A percentile compares a stretch with the other conserved stretches of the same genome.
Conservation (phyloP, 257 asterid genomes). For the Solanum corneliomulleri region DNA sequence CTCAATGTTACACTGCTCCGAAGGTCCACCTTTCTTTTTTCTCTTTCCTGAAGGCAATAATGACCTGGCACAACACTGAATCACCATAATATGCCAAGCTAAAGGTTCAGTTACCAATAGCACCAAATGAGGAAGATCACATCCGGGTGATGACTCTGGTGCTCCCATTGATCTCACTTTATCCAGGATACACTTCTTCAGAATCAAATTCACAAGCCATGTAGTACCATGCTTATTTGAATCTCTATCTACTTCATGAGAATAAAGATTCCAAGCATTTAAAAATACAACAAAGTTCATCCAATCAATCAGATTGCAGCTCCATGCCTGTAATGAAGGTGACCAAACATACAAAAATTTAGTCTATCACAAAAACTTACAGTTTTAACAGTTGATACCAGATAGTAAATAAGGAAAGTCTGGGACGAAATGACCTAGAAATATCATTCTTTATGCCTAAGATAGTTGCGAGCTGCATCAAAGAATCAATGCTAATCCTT, state of each 20-base stretch:
- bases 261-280: slow-evolving; percentile 74
- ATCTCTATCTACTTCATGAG: slow-evolving; percentile 39
- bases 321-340: slow-evolving; percentile 34
- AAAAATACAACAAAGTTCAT: slow-evolving; percentile 66
- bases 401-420: background rate
- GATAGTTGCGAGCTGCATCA: background rate
- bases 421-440: background rate
- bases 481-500: background rate
- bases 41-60: slow-evolving; percentile 66
- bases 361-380: background rate
- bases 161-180: slow-evolving; percentile 45
- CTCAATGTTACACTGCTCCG: slow-evolving; percentile 37
- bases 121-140: slow-evolving; percentile 45
- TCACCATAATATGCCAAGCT: slow-evolving; percentile 74
- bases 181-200: slow-evolving; percentile 40
- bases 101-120: slow-evolving; percentile 80
- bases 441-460: background rate
- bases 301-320: slow-evolving; percentile 55
- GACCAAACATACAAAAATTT: background rate
- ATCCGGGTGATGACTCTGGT: slow-evolving; percentile 54
- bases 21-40: slow-evolving; percentile 79
- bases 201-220: slow-evolving; percentile 64
- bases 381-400: background rate
- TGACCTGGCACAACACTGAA: slow-evolving; percentile 62
- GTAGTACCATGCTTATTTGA: slow-evolving; percentile 5